phyloP scores from a whole-genome alignment of 208 protist genomes.

The Endotrypanum monterogeii region DNA sequence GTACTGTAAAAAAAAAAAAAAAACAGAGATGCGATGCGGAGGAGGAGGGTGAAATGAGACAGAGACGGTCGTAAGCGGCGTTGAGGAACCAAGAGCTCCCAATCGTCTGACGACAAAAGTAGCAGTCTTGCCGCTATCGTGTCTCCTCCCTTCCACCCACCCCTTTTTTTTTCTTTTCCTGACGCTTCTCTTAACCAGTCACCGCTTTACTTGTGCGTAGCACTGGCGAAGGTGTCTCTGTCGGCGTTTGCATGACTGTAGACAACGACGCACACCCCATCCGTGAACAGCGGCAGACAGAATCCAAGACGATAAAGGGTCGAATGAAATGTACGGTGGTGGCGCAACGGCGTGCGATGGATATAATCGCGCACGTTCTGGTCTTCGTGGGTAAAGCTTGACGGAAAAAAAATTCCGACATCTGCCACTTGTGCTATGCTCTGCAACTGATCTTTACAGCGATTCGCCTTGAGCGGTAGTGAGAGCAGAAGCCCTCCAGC shows the following conservation, averaged over 20 bases:
- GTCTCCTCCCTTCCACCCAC: too few species aligned
- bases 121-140: too few species aligned
- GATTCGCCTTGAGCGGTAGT: background rate
- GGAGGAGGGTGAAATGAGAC: too few species aligned
- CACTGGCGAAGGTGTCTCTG: too few species aligned
- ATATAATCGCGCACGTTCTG: background rate
- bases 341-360: background rate
- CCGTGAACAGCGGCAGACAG: background rate
- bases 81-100: too few species aligned
- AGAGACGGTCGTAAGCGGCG: too few species aligned
- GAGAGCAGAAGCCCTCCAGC: background rate
- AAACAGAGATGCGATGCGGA: too few species aligned
- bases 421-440: background rate
- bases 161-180: background rate
- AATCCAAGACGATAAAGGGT: background rate
- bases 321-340: background rate
- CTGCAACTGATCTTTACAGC: background rate
- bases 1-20: background rate
- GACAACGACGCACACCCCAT: background rate
- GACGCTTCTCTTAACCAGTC: background rate
- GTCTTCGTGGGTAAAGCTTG: background rate
- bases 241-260: too few species aligned
- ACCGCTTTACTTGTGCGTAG: too few species aligned
- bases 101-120: too few species aligned
- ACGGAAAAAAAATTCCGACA: too few species aligned